Base-by-base conservation (phyloP, 371 early-diverging fungal genomes). In the Entomophthora muscae region DNA sequence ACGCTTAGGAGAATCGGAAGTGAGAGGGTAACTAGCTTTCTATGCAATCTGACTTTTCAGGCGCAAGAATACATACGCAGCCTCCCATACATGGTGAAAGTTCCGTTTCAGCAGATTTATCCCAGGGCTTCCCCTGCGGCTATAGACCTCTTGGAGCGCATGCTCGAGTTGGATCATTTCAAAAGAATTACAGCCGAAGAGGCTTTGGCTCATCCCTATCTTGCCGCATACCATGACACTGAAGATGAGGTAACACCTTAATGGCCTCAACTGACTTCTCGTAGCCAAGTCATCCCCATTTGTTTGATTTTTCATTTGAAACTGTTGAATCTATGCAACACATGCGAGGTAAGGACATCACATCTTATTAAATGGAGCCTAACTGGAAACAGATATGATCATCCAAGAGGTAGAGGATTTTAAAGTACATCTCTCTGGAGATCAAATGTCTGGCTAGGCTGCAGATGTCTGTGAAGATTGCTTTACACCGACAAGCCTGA, bases 1-100 rank as follows among this genome's bases (percentile, higher is more conserved):
- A 92, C 93, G 0, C 74, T 98, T 66, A 67, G 78, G 53, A 79
- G 91, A 29, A 87, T 98, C 63, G 83, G 83, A 33, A 85, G 85
- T 70, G 86, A 86, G 55, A 76, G 90, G 69, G 88, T 81, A 73
- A 71, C 64, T 61, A 2, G 24, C 22, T 22, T 17, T 23, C 30
- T 5, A 1, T 30, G 28, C 52, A 61, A 52, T 56, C 22, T 30
- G 22, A 32, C 12, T 53, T 57, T 29, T 60, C 73, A 89, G 84
- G 96, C 98, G 1, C 96, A 93, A 71, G 84, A 90, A 65, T 96
- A 96, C 76, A 95, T 98, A 65, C 87, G 91, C 52, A 83, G 84
- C 61, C 76, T 98, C 58, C 92, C 93, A 13, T 76, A 70, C 63
- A 93, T 88, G 85, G 85, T 86, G 51, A 90, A 86, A 69, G 84